Evolutionary conservation across 2,329 filamentous ascomycete genomes (phyloP).

Genomic region (Aureobasidium leucospermi): DNA sequence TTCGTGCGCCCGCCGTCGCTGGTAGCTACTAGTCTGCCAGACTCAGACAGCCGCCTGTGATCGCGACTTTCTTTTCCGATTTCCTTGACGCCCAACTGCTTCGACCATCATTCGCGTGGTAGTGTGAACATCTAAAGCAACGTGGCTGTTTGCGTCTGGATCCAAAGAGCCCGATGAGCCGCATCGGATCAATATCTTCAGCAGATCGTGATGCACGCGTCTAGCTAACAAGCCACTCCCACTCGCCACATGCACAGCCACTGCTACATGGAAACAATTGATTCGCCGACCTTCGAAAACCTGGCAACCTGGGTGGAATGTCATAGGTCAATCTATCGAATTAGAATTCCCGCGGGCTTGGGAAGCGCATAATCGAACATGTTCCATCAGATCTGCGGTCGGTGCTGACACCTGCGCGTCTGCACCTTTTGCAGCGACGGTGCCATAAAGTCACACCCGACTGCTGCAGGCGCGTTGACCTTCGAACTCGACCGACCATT

Average conservation of each 20-base stretch:
- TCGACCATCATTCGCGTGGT: too few species aligned
- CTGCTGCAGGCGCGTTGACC: neutral
- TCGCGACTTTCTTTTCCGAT: neutral
- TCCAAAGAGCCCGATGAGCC: neutral
- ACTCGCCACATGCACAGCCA: conserved; percentile 11
- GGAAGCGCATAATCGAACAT: conserved; percentile 11
- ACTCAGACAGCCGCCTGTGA: neutral
- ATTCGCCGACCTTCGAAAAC: neutral
- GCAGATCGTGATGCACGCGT: neutral
- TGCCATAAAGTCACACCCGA: conserved; percentile 8
- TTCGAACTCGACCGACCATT: neutral
- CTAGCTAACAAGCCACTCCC: neutral
- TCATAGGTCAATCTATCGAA: conserved; percentile 3
- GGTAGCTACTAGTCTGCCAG: neutral
- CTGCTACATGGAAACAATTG: neutral
- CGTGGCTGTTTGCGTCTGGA: neutral
- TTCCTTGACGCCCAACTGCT: neutral
- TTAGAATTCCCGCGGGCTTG: neutral
- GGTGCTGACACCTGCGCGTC: neutral
- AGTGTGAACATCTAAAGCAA: neutral
- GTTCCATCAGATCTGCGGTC: conserved; percentile 6
- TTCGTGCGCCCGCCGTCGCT: neutral
- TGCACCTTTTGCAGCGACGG: conserved; percentile 7
- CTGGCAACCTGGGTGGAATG: neutral
- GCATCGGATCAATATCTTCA: neutral